Evolutionary conservation across 768 basidiomycete genomes (phyloP), one percentile per base, ranked within the genome.

Genomic region (Antrodiella citrinella): DNA sequence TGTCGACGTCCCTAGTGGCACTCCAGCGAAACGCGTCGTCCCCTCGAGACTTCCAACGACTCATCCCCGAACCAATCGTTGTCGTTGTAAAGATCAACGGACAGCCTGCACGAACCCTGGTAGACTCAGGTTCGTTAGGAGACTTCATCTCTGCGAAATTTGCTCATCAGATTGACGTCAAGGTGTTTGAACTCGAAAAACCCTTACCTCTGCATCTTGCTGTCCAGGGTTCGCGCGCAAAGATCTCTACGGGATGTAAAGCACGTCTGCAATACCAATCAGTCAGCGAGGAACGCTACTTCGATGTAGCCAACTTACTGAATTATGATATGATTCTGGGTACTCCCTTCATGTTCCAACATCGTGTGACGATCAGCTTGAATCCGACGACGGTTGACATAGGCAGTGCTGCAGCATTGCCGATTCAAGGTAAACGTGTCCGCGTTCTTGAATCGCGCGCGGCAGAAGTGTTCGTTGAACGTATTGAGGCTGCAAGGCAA

Each of bases 61-160:
- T 46, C 15, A 48, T 60, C 5, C 69, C 70, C 0, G 65, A 67
- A 45, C 70, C 69, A 1, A 42, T 73, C 0, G 60, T 71, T 0
- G 56, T 74, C 0, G 59, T 59, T 0, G 60, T 67, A 0, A 35
- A 55, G 0, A 51, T 74, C 1, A 68, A 74, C 53, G 69, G 65
- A 0, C 49, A 69, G 2, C 62, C 64, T 0, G 65, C 54, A 0
- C 50, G 62, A 2, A 70, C 72, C 0, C 50, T 76, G 4, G 20
- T 73, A 0, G 72, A 73, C 49, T 62, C 63, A 0, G 72, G 72
- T 0, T 73, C 68, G 0, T 49, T 69, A 0, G 69, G 69, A 0
- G 73, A 75, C 51, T 73, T 76, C 48, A 63, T 76, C 22, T 69
- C 70, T 0, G 56, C 65, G 0, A 65, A 57, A 1, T 20, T 74